Conservation (phyloP, 2,329 filamentous ascomycete genomes). For the Diaporthe caulivora region DNA sequence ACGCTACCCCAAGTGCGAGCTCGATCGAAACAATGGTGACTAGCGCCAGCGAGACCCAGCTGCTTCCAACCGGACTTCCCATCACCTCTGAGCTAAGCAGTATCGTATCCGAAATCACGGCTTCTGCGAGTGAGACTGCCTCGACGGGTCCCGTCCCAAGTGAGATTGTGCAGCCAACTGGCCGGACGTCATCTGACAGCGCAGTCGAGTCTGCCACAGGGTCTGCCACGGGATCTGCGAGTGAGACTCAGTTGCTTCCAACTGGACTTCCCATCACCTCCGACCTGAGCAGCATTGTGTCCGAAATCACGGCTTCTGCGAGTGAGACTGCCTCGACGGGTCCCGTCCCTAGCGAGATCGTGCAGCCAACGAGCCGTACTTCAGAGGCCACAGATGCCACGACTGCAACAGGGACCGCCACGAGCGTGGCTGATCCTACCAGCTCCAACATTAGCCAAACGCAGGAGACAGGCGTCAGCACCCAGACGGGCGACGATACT, state of each 20-base stretch:
- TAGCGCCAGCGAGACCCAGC: not conserved
- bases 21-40: not conserved
- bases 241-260: not conserved
- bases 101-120: conserved; percentile 4
- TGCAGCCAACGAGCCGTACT: conserved; percentile 3
- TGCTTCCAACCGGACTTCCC: not conserved
- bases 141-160: not conserved
- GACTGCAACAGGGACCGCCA: not conserved
- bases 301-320: not conserved
- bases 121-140: not conserved
- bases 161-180: conserved; percentile 12
- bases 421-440: not conserved
- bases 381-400: conserved; percentile 3
- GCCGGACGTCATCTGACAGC: not conserved
- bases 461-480: not conserved
- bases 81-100: conserved; percentile 11
- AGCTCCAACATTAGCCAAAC: not conserved
- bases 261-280: conserved; percentile 8
- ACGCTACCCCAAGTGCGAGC: conserved; percentile 5
- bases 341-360: not conserved
- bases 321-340: not conserved
- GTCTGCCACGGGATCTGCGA: conserved; percentile 4
- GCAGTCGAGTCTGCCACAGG: not conserved
- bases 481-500: conserved; percentile 20
- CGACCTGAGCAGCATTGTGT: conserved; percentile 4